Evolutionary conservation across 2,329 filamentous ascomycete species (phyloP).

Genomic region (Chrysoporthe austroafricana): DNA sequence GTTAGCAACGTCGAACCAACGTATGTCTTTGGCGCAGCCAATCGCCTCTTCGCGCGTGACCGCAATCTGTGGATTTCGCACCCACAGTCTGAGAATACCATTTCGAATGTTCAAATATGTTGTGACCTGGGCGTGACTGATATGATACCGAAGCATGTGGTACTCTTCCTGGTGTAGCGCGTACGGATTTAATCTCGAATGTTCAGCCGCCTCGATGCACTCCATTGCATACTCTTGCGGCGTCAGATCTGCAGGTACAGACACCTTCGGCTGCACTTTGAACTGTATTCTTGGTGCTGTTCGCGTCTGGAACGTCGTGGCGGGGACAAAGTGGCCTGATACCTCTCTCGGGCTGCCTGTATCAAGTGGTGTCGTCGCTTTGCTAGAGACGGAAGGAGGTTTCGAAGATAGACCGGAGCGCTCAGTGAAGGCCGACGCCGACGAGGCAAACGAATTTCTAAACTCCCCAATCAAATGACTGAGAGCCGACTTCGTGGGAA

Average conservation of each 20-base stretch:
- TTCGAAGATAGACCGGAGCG: conserved; percentile 59
- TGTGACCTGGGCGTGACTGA: conserved; percentile 88
- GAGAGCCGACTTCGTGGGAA: conserved; percentile 24
- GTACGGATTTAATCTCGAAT: conserved; percentile 87
- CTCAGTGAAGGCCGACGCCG: conserved; percentile 57
- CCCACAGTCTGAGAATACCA: conserved; percentile 88
- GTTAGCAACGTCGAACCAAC: conserved; percentile 87
- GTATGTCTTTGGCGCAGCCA: conserved; percentile 83
- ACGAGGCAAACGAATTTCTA: conserved; percentile 53
- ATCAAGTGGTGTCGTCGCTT: conserved; percentile 65
- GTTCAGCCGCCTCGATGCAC: conserved; percentile 86
- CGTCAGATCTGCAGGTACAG: conserved; percentile 77
- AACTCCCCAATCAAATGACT: conserved; percentile 28
- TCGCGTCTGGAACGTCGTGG: conserved; percentile 32
- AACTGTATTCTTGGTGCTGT: conserved; percentile 46
- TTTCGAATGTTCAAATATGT: conserved; percentile 97
- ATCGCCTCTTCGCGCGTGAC: conserved; percentile 85
- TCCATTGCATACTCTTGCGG: conserved; percentile 84
- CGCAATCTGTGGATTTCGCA: conserved; percentile 79
- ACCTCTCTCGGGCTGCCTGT: conserved; percentile 43
- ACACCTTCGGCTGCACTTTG: conserved; percentile 75
- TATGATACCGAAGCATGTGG: conserved; percentile 74
- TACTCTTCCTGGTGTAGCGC: conserved; percentile 86
- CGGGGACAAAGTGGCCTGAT: conserved; percentile 28
- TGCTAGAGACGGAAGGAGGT: conserved; percentile 61